Conservation (phyloP, 2,329 filamentous ascomycete species). For the Hypoxylon sp. region DNA sequence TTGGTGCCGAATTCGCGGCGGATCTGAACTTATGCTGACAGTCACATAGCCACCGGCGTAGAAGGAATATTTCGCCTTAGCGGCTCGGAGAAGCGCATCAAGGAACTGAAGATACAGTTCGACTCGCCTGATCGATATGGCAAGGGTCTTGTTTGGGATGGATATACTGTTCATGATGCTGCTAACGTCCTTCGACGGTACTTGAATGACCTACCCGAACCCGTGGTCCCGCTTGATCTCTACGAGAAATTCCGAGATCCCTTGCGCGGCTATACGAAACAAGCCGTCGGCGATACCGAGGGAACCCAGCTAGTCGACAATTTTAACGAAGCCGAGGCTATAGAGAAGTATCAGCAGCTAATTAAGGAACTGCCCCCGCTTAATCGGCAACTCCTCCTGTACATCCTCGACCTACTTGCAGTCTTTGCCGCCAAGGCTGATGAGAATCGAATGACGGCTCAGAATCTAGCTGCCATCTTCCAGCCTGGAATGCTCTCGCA, state of each 20-base stretch:
- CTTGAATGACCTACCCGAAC: slow-evolving; percentile 95
- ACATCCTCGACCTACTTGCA: slow-evolving; percentile 94
- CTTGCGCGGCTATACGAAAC: slow-evolving; percentile 78
- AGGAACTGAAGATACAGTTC: slow-evolving; percentile 92
- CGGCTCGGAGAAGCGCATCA: slow-evolving; percentile 97
- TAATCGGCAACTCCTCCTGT: slow-evolving; percentile 93
- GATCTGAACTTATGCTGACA: slow-evolving; percentile 45
- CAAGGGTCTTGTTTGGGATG: slow-evolving; percentile 96
- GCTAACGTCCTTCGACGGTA: slow-evolving; percentile 96
- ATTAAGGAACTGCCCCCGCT: slow-evolving; percentile 94
- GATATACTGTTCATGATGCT: slow-evolving; percentile 98
- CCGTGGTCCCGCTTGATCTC: slow-evolving; percentile 93
- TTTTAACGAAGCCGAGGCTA: slow-evolving; percentile 82
- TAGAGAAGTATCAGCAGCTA: slow-evolving; percentile 85
- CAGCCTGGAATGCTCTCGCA: slow-evolving; percentile 97
- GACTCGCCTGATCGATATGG: slow-evolving; percentile 96
- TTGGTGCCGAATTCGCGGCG: slow-evolving; percentile 61
- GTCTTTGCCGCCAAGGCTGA: slow-evolving; percentile 98
- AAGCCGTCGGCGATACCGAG: slow-evolving; percentile 79
- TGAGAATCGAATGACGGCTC: slow-evolving; percentile 95
- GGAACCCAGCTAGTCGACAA: slow-evolving; percentile 79
- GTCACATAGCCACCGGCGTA: slow-evolving; percentile 82
- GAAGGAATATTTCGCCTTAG: slow-evolving; percentile 97
- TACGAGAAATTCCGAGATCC: slow-evolving; percentile 94
- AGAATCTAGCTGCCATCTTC: slow-evolving; percentile 96